Evolutionary conservation across 768 basidiomycete species (phyloP).

Genomic region (Russula dissimulans): DNA sequence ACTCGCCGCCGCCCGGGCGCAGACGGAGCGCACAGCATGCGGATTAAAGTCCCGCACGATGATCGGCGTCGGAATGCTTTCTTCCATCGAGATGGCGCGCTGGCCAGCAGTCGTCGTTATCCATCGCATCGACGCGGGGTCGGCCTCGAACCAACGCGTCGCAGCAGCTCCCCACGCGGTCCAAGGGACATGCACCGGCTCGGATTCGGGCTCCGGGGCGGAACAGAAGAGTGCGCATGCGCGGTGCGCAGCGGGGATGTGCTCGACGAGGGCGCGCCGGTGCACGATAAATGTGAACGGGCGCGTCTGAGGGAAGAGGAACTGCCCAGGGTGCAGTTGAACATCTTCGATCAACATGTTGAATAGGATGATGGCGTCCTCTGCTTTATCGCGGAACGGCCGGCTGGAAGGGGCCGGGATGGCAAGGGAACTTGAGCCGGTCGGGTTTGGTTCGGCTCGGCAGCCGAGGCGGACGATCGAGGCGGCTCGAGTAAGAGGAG

Average conservation of each 20-base stretch:
- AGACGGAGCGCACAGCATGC: constrained; percentile 8
- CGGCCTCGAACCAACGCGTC: constrained; percentile 23
- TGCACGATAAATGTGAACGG: constrained; percentile 23
- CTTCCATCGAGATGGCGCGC: constrained; percentile 20
- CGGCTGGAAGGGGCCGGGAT: not conserved
- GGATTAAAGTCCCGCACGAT: constrained; percentile 23
- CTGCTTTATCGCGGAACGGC: constrained; percentile 22
- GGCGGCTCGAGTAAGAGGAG: constrained; percentile 10
- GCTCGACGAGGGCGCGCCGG: constrained; percentile 19
- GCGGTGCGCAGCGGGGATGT: not conserved
- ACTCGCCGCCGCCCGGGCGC: not conserved
- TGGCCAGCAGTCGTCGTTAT: constrained; percentile 28
- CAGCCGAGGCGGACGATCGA: constrained; percentile 22
- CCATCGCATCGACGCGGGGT: constrained; percentile 23
- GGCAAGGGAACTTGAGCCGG: not conserved
- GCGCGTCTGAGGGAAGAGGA: constrained; percentile 9
- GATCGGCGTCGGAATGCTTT: constrained; percentile 4
- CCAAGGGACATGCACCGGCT: constrained; percentile 16
- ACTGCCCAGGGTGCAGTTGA: not conserved
- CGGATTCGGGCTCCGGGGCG: not conserved
- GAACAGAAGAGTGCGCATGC: constrained; percentile 1
- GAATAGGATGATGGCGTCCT: constrained; percentile 23
- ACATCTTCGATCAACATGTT: constrained; percentile 17
- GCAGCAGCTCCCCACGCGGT: constrained; percentile 21
- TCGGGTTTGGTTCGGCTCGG: constrained; percentile 25